Evolutionary conservation across 257 asterid genomes (phyloP).

Genomic region (Primulina huaijiensis): DNA sequence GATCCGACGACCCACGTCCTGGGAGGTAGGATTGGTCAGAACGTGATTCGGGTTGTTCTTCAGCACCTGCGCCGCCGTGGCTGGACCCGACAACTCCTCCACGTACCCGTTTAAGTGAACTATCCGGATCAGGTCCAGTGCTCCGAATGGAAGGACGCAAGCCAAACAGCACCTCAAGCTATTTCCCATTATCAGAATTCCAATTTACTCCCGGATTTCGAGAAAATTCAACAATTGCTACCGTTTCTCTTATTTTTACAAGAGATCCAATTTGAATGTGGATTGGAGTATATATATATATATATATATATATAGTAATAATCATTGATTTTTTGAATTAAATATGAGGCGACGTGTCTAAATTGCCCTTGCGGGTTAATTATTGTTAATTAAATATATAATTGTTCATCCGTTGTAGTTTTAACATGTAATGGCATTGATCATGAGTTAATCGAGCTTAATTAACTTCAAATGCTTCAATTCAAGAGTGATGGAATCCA

Average conservation of each 20-base stretch:
- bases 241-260: background rate
- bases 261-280: background rate
- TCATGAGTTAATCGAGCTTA: too few relatives aligned
- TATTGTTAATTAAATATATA: too few relatives aligned
- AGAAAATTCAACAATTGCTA: background rate
- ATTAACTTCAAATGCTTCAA: too few relatives aligned
- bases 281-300: too few relatives aligned
- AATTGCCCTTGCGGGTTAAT: background rate
- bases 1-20: constrained; percentile 57
- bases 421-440: too few relatives aligned
- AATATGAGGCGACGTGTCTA: background rate
- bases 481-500: too few relatives aligned
- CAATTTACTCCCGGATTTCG: background rate
- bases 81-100: constrained; percentile 68
- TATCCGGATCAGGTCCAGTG: constrained; percentile 90
- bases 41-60: constrained; percentile 70
- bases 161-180: constrained; percentile 96
- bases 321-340: background rate
- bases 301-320: too few relatives aligned
- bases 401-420: too few relatives aligned
- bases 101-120: constrained; percentile 79
- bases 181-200: constrained; percentile 46
- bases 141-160: constrained; percentile 95
- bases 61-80: constrained; percentile 69
- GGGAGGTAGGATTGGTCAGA: constrained; percentile 60